phyloP scores from a whole-genome alignment of 2,329 filamentous ascomycete genomes.

The Orbilia quercus region DNA sequence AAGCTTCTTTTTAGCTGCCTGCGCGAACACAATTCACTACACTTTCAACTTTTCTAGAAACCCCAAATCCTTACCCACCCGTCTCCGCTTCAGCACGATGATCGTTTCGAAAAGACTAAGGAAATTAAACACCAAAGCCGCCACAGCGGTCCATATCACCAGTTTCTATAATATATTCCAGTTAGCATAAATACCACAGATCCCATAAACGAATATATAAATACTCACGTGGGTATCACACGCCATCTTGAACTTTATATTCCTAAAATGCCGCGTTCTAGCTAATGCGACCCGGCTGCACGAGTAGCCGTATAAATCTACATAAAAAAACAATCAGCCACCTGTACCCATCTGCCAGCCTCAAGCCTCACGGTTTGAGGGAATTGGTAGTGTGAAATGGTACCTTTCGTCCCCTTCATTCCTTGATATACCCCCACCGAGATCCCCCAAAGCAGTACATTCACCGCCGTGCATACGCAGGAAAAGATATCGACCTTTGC shows the following conservation, averaged over 20 bases:
- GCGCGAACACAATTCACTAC: neutral
- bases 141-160: slow-evolving; percentile 31
- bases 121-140: slow-evolving; percentile 36
- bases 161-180: slow-evolving; percentile 20
- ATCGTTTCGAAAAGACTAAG: slow-evolving; percentile 17
- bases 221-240: slow-evolving; percentile 46
- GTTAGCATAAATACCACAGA: neutral
- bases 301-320: slow-evolving; percentile 47
- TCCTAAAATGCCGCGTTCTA: slow-evolving; percentile 43
- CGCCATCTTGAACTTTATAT: slow-evolving; percentile 40
- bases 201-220: neutral
- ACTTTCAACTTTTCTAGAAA: slow-evolving; percentile 51
- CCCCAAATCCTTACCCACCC: slow-evolving; percentile 34
- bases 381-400: neutral
- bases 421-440: slow-evolving; percentile 32
- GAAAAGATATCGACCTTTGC: slow-evolving; percentile 31
- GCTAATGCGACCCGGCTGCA: slow-evolving; percentile 37
- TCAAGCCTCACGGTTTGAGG: too few species aligned
- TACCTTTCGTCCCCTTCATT: slow-evolving; percentile 41
- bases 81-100: slow-evolving; percentile 29
- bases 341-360: too few species aligned
- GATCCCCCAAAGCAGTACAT: slow-evolving; percentile 23
- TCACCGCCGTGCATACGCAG: slow-evolving; percentile 19
- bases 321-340: neutral
- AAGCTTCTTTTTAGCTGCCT: neutral